These are phyloP conservation scores for Magnusiomyces suaveolens DNA, from an alignment of 1,139 yeast genomes.

Conservation along the genomic window DNA sequence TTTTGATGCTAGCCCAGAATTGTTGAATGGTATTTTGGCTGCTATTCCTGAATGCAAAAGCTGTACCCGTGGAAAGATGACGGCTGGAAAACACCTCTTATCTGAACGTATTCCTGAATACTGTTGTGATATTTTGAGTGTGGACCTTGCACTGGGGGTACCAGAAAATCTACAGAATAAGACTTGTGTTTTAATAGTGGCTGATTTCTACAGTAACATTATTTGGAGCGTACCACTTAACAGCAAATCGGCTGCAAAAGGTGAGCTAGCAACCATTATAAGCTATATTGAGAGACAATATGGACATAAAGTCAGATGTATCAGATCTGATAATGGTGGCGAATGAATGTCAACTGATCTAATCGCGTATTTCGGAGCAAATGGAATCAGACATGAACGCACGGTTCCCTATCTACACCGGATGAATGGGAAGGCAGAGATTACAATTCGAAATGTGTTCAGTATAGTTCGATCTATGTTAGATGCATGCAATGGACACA, in stretches of 20 bases:
- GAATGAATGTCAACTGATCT: not conserved
- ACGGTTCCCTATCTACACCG: not conserved
- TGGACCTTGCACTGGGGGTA: not conserved
- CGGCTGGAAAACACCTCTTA: not conserved
- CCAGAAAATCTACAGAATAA: not conserved
- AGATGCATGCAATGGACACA: not conserved
- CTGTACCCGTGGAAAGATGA: not conserved
- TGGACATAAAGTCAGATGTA: not conserved
- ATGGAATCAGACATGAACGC: not conserved
- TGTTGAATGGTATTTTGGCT: not conserved
- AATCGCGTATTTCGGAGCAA: not conserved
- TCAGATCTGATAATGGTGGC: not conserved
- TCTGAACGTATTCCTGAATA: not conserved
- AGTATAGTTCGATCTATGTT: not conserved
- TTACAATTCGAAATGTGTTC: not conserved
- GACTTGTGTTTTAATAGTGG: not conserved
- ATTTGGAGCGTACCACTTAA: not conserved
- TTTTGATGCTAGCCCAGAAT: not conserved
- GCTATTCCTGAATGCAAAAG: not conserved
- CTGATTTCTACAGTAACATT: not conserved
- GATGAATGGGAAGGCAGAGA: not conserved
- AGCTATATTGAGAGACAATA: not conserved
- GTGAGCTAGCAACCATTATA: not conserved
- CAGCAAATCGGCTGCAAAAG: not conserved
- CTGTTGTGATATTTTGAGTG: not conserved